Base-by-base conservation (phyloP, 2,329 filamentous ascomycete species). In the Neofusicoccum sp. region DNA sequence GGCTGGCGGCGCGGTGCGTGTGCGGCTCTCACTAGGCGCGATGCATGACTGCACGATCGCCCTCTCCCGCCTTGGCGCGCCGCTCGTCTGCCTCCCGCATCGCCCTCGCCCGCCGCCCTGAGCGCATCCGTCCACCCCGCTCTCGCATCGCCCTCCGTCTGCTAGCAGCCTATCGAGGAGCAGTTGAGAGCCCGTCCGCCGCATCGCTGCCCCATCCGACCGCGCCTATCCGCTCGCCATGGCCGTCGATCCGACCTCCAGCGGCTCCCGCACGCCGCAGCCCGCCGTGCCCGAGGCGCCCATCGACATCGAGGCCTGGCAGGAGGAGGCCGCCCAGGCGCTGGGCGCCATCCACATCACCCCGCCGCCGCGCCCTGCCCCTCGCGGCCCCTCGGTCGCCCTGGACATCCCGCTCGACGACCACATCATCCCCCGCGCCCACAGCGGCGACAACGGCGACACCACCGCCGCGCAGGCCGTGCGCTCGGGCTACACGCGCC, bases 321-420 rank as follows among this genome's bases (percentile, higher is more conserved):
- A 78, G 24, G 74, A 77, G 58, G 75, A 80, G 60, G 75, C 77
- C 33, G 75, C 78, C 26, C 75, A 76, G 41, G 75, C 74, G 26
- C 67, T 81, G 54, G 70, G 70, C 60, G 70, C 74, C 30, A 71
- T 79, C 7, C 68, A 74, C 40, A 72, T 80, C 62, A 71, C 76
- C 34, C 63, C 71, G 3, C 66, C 67, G 5, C 49, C 63, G n/a
- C 56, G 70, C 12, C 65, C 67, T 6, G 66, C 69, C 8, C 65
- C 62, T 4, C 73, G 81, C 51, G 86, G 86, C 58, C 84, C 84
- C 2, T 84, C 85, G 47, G 81, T 84, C 30, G 81, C 86, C 4
- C 81, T 96, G 58, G 81, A 87, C 51, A 95, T 96, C 65, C 87
- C 90, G 1, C 84, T 96, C 58, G 90, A 96, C 73, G 84, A 86